These are phyloP conservation scores for Schizophyllum commune DNA, from an alignment of 1,284 basidiomycete genomes.

Conservation along the genomic window DNA sequence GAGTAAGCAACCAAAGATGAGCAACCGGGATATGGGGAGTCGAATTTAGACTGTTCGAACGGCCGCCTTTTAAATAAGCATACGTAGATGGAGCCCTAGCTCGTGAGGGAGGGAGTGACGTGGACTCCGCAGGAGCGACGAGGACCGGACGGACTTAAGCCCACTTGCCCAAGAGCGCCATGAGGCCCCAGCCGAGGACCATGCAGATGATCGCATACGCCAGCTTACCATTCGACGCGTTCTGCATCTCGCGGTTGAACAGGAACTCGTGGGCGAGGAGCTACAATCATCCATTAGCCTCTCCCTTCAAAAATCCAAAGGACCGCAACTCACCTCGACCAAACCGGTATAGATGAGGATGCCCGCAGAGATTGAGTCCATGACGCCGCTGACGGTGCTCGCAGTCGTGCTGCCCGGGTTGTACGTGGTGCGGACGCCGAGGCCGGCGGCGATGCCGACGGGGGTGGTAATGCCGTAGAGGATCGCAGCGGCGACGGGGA, in stretches of 20 bases:
- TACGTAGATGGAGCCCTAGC: too few species aligned
- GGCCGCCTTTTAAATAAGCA: too few species aligned
- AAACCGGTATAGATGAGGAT: slow-evolving; percentile 89
- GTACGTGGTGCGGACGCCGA: slow-evolving; percentile 75
- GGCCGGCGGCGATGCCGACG: slow-evolving; percentile 75
- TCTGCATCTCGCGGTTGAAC: slow-evolving; percentile 78
- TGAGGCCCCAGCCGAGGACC: slow-evolving; percentile 71
- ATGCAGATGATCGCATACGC: slow-evolving; percentile 68
- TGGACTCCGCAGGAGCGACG: too few species aligned
- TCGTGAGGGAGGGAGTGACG: too few species aligned
- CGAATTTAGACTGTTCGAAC: too few species aligned
- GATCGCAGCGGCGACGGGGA: slow-evolving; percentile 57
- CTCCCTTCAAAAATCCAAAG: too few species aligned
- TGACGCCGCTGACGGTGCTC: slow-evolving; percentile 73
- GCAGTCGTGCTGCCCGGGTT: slow-evolving; percentile 73
- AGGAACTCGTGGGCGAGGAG: slow-evolving; percentile 90
- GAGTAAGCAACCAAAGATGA: too few species aligned
- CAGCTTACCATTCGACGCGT: slow-evolving; percentile 53
- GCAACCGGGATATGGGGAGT: too few species aligned
- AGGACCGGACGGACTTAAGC: slow-evolving; percentile 43
- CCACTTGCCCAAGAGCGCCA: slow-evolving; percentile 84
- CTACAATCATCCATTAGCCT: slow-evolving; percentile 25
- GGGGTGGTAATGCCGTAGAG: slow-evolving; percentile 80
- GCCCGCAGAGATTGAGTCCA: slow-evolving; percentile 83
- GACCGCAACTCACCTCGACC: slow-evolving; percentile 58